Percentiles rank a stretch among this genome's conserved stretches.
Conservation (phyloP, 2,329 filamentous ascomycete genomes). For the Diaporthe sp. region DNA sequence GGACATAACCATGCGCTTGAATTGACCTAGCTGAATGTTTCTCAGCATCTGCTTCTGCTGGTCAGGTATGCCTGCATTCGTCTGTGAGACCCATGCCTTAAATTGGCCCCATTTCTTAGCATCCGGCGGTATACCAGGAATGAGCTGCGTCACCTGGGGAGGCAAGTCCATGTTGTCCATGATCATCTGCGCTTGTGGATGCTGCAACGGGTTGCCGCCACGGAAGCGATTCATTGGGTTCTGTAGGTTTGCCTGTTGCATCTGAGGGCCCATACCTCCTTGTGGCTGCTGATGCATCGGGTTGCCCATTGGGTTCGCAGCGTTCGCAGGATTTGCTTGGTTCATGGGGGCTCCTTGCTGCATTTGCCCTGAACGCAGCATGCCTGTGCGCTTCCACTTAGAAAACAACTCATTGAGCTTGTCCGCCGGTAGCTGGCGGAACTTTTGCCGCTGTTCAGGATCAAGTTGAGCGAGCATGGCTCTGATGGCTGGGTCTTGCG, state of each 20-base stretch:
- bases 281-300: constrained; percentile 35
- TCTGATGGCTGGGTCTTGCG: constrained; percentile 52
- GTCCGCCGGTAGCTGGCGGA: constrained; percentile 57
- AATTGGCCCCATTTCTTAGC: constrained; percentile 62
- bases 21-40: constrained; percentile 52
- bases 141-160: constrained; percentile 43
- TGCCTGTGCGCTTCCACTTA: constrained; percentile 54
- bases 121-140: constrained; percentile 49
- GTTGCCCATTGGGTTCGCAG: constrained; percentile 33
- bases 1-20: constrained; percentile 41
- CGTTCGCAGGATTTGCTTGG: not conserved
- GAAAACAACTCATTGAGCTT: constrained; percentile 63
- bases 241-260: constrained; percentile 38
- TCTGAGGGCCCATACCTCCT: constrained; percentile 31
- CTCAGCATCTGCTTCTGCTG: constrained; percentile 46
- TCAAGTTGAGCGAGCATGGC: constrained; percentile 57
- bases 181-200: constrained; percentile 42
- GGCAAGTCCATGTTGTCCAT: constrained; percentile 63
- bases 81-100: constrained; percentile 52
- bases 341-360: constrained; percentile 39
- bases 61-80: constrained; percentile 46
- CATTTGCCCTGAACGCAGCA: constrained; percentile 39
- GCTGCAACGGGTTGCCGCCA: constrained; percentile 41
- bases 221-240: constrained; percentile 37
- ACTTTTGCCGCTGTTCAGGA: constrained; percentile 56